Base-by-base conservation (phyloP, 2,329 filamentous ascomycete species). In the Exophiala xenobiotica region DNA sequence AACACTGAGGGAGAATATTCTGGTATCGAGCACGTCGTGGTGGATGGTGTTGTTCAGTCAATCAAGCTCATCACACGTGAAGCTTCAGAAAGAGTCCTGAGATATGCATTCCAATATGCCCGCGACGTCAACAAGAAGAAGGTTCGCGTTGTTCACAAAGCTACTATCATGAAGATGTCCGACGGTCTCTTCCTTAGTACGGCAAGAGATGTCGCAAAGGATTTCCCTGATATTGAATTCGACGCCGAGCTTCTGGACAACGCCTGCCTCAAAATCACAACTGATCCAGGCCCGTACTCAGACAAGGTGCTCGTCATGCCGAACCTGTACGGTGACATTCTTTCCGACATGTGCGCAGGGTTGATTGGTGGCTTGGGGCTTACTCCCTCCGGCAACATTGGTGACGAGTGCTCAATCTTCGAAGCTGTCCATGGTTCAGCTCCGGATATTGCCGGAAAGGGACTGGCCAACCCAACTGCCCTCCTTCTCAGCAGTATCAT, bases 1-100 rank as follows among this genome's bases (percentile, higher is more conserved):
- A 99, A 99, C 82, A 97, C 93, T 64, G 93, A 97, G 83, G 93
- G 93, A 73, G 93, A 97, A 81, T 99, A 99, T 85, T 96, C 90
- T 35, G 93, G 93, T 58, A 97, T 99, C 66, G 93, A 99, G 82
- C 93, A 99, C 78, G 84, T 96, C 53, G 93, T 97, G 26, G 90
- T 97, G 19, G 91, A 97, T 65, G 93, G 93, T 64, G 93, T 99
- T 44, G 93, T 99, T 22, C 93, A 99, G 82, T 92, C 86, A 79
- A 99, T 99, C 78, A 99, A 99, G 85, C 89, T 99, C 71, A 96
- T 96, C 75, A 95, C 90, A 64, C 81, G 84, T 61, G 87, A 91
- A 71, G 93, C 93, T 60, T 91, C 85, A 62, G 93, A 99, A 84
- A 87, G 93, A 65, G 93, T 99, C 49, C 84, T 97, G 63, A 87